phyloP scores from a whole-genome alignment of 169 alveolate genomes.

The Eimeria acervulina region DNA sequence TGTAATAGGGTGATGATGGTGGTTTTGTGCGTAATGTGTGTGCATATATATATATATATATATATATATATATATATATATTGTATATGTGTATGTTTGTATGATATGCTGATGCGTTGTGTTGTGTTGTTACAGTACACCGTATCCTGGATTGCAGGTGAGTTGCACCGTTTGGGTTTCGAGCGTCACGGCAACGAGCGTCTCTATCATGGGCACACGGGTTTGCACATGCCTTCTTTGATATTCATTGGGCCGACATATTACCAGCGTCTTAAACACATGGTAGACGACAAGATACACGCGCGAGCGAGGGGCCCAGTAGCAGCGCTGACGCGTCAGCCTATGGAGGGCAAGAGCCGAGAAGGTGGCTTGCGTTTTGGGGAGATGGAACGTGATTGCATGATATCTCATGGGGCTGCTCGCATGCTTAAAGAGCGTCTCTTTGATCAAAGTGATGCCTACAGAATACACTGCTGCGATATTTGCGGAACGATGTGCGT shows the following conservation, averaged over 20 bases:
- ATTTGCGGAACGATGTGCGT: constrained; percentile 97
- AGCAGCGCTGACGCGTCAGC: constrained; percentile 99
- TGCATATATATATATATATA: no score
- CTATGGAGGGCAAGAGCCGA: constrained; percentile 98
- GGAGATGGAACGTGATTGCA: constrained; percentile 99
- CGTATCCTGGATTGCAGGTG: constrained; percentile 98
- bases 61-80: no score
- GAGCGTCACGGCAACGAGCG: constrained; percentile 99
- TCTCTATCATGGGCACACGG: constrained; percentile 93
- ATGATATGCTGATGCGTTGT: not conserved
- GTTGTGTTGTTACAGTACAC: constrained; percentile 89
- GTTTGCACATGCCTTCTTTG: constrained; percentile 87
- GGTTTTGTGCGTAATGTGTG: no score
- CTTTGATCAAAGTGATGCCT: constrained; percentile 99
- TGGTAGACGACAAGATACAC: constrained; percentile 99
- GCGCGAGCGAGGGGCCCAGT: constrained; percentile 99
- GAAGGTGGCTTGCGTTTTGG: constrained; percentile 97
- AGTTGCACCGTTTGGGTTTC: constrained; percentile 98
- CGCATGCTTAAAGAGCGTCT: constrained; percentile 99
- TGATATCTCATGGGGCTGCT: constrained; percentile 99
- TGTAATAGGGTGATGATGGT: no score
- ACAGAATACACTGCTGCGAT: constrained; percentile 99
- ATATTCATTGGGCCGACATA: constrained; percentile 99
- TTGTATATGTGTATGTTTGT: not conserved
- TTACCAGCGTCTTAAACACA: constrained; percentile 99